phyloP scores from a whole-genome alignment of 352 stramenopile genomes.

The Phytophthora ramorum region DNA sequence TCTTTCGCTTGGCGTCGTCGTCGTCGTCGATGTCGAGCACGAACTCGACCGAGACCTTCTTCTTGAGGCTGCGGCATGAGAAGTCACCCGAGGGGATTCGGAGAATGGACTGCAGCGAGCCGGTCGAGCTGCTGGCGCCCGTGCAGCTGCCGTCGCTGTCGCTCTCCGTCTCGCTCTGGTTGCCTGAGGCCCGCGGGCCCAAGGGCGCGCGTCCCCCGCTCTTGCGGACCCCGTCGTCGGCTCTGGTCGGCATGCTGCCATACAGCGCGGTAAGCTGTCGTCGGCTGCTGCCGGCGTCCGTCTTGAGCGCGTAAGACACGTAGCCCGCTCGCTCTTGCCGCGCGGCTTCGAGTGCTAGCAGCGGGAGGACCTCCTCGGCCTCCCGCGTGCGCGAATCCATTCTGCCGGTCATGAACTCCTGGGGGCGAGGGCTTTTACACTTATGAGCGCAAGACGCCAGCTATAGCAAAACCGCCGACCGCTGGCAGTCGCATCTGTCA shows the following conservation, averaged over 20 bases:
- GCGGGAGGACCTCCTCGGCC: constrained; percentile 38
- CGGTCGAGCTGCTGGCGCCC: constrained; percentile 30
- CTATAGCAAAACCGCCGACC: constrained; percentile 21
- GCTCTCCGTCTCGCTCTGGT: constrained; percentile 83
- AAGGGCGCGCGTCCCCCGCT: constrained; percentile 9
- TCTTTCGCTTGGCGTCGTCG: constrained; percentile 35
- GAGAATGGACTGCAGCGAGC: constrained; percentile 72
- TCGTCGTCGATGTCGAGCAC: constrained; percentile 62
- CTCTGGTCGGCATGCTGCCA: constrained; percentile 42
- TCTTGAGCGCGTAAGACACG: constrained; percentile 38
- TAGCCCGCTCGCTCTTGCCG: constrained; percentile 37
- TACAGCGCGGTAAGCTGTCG: constrained; percentile 39
- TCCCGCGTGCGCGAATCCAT: constrained; percentile 28
- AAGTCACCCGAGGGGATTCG: constrained; percentile 53
- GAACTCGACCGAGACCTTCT: constrained; percentile 75
- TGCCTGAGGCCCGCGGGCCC: constrained; percentile 17
- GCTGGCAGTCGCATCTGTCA: constrained; percentile 27
- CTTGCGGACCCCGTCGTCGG: constrained; percentile 8
- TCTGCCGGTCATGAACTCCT: constrained; percentile 28
- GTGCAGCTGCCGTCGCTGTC: constrained; percentile 75
- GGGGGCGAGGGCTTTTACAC: constrained; percentile 20
- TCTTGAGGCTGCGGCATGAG: constrained; percentile 58
- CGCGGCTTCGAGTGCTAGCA: constrained; percentile 22
- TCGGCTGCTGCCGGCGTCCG: constrained; percentile 19
- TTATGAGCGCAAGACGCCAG: constrained; percentile 26